These are phyloP conservation scores for Solanum chacoense DNA, from an alignment of 305 asterid genomes.

Conservation along the genomic window DNA sequence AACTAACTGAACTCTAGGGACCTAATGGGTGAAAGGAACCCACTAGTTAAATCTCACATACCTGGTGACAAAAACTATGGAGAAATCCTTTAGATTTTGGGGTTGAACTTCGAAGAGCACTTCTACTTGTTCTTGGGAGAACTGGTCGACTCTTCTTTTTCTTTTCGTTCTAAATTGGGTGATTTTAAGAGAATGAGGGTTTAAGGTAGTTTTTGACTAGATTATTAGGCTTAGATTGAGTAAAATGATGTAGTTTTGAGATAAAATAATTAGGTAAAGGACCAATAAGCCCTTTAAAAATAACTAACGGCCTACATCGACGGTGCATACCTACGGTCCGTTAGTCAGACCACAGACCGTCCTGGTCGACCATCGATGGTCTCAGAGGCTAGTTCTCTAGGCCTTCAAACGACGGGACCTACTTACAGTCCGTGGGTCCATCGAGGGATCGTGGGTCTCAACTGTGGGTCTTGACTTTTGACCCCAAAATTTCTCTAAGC, in stretches of 20 bases:
- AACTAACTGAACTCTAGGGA: not conserved
- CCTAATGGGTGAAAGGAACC: not conserved
- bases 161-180: not conserved
- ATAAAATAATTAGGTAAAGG: not conserved
- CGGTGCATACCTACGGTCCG: not conserved
- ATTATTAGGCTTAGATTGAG: not conserved
- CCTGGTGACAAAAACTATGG: not conserved
- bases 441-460: not conserved
- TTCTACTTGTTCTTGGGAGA: not conserved
- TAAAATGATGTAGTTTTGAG: not conserved
- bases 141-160: too few species aligned
- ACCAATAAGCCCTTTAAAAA: not conserved
- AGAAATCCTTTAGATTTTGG: not conserved
- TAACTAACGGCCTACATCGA: not conserved
- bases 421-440: not conserved
- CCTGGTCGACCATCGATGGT: not conserved
- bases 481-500: not conserved
- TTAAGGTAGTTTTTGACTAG: not conserved
- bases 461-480: not conserved
- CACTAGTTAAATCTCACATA: not conserved
- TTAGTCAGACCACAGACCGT: not conserved
- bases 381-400: not conserved
- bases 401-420: not conserved
- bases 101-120: not conserved
- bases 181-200: not conserved